Evolutionary conservation across 2,329 filamentous ascomycete species (phyloP), one percentile per base, ranked within the genome.

Genomic region (Sclerotinia borealis): DNA sequence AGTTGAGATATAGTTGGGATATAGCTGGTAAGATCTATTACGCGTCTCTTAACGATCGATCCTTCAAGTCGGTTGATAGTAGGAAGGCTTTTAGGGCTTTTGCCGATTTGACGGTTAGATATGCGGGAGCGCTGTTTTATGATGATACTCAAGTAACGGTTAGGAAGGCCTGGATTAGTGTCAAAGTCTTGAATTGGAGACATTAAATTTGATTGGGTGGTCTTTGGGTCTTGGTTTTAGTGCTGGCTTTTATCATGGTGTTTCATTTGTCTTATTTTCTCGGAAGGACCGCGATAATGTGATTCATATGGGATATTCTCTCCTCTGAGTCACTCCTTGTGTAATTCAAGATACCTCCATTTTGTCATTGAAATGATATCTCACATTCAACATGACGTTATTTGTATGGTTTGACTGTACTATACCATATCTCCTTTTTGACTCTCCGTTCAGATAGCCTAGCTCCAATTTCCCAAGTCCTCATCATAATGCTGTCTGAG

Each of bases 1-100:
- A 79, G 79, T 4, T 85, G 73, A 73, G 83, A 6, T 81, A 78
- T 69, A 79, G 79, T 4, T 85, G 73, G 73, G 68, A 79, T 55
- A 66, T 65, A 41, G 66, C 67, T 17, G 70, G 70, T 2, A 64
- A 65, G 51, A 61, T 72, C 27, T 72, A 70, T 69, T 72, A 70
- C 62, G 59, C 60, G 37, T 55, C 63, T 8, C 47, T 71, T 43
- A 52, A 47, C 3, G 64, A 63, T 45, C 11, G 37, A 8, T 31
- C 13, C 13, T 13, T 65, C 13, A 31, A 31, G 25, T 45, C 37
- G 2, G 51, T 64, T 25, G 51, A 61, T 37, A 60, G 41, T 2
- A 43, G 29, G 7, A 52, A 36, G 13, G 54, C 50, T 19, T 67
- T 62, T 31, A 54, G 36, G 8, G 27, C 60, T 17, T 15, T 34